Evolutionary conservation across 257 asterid genomes (phyloP).

Genomic region (Solanum bulbocastanum): DNA sequence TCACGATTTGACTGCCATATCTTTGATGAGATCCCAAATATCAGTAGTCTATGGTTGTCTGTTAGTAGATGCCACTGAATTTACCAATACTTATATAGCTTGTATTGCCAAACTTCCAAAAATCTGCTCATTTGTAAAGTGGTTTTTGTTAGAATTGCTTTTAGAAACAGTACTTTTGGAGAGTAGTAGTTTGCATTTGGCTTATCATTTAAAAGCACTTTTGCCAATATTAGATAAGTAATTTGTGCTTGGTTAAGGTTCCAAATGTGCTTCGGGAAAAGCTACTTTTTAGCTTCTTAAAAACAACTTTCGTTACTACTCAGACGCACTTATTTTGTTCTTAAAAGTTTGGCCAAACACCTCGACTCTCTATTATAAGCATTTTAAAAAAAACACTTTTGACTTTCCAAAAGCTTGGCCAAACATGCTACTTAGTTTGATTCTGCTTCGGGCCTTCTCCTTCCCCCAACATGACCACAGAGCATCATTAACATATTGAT

Average conservation of each 20-base stretch:
- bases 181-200: not conserved
- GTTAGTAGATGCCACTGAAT: not conserved
- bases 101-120: not conserved
- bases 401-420: not conserved
- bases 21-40: not conserved
- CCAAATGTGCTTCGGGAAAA: not conserved
- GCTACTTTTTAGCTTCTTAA: not conserved
- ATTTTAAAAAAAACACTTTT: not conserved
- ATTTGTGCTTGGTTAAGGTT: not conserved
- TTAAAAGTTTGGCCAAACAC: not conserved
- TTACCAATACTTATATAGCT: not conserved
- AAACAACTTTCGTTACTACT: not conserved
- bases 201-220: not conserved
- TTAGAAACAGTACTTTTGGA: not conserved
- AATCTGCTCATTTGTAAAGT: not conserved
- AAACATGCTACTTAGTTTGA: not conserved
- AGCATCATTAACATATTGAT: not conserved
- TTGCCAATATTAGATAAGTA: not conserved
- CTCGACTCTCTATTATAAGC: not conserved
- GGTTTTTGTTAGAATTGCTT: not conserved
- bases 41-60: not conserved
- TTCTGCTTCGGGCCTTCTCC: not conserved
- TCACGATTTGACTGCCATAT: not conserved
- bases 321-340: not conserved
- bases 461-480: not conserved